Conservation (phyloP, 2,329 filamentous ascomycete genomes). For the Botrytis fragariae region DNA sequence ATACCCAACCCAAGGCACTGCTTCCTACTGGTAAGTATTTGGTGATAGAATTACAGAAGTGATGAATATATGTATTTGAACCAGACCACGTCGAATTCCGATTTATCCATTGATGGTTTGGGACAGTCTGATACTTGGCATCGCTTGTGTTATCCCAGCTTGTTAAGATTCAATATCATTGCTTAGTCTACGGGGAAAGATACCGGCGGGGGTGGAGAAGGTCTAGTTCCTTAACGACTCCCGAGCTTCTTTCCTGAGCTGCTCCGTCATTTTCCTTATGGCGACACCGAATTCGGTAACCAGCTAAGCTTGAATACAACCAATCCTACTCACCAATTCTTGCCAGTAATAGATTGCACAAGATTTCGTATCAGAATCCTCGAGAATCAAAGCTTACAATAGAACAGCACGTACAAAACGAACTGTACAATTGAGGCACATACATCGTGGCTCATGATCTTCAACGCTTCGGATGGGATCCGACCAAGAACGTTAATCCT, state of each 20-base stretch:
- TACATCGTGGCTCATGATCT: neutral
- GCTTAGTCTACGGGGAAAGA: neutral
- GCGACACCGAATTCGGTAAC: neutral
- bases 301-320: neutral
- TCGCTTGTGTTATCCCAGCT: neutral
- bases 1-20: neutral
- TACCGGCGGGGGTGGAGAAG: slow-evolving; percentile 1
- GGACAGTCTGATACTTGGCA: neutral
- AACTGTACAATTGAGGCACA: neutral
- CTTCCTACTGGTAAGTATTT: neutral
- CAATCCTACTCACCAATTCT: neutral
- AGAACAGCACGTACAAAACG: neutral
- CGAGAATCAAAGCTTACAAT: neutral
- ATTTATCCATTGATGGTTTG: neutral
- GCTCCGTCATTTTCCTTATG: neutral
- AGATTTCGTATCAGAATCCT: neutral
- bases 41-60: neutral
- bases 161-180: neutral
- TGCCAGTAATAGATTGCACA: neutral
- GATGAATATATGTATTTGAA: slow-evolving; percentile 10
- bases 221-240: neutral
- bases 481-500: neutral
- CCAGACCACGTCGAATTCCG: neutral
- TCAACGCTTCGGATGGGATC: neutral
- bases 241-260: neutral